Base-by-base conservation (phyloP, 805 yeast species). In the Zygosaccharomyces pseudorouxii region DNA sequence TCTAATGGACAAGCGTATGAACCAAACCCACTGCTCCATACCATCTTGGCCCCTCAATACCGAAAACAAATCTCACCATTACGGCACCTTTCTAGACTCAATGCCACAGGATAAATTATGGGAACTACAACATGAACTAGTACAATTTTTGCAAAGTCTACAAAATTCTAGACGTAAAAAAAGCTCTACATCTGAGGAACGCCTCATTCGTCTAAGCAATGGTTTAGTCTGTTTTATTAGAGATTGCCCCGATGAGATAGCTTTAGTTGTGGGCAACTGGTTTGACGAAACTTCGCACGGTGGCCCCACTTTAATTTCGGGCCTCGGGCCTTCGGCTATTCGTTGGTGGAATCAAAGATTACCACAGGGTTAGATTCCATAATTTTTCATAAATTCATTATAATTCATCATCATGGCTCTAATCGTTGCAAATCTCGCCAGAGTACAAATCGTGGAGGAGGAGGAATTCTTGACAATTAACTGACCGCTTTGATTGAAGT, bases 251-350 rank as follows among this genome's bases (percentile, higher is more conserved):
- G 43, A 50, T 3, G 50, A 55, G 42, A 28, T 55, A 16, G 47
- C 55, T 1, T 38, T 65, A 8, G 44, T 65, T 16, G 50, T 65
- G 8, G 59, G 58, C 30, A 66, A 66, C 47, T 66, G 70, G 70
- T 63, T 57, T 28, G 55, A 57, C 30, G 49, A 49, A 20, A 41
- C 51, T 6, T 49, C 47, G 14, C 36, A 19, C 20, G 36, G 45
- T 22, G 29, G 43, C 16, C 25, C 46, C 5, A 20, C 50, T 4
- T 38, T 63, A 29, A 48, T 65, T 12, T 43, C 46, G 7, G 53
- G 56, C 38, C 38, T 65, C 31, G 65, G 66, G 2, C 45, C 30
- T 3, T 63, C 58, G 19, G 67, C 57, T 6, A 29, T 28, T 3
- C 38, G 48, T 19, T 62, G 67, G 65, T 63, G 64, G 65, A 28